Evolutionary conservation across 1,284 basidiomycete genomes (phyloP).

Genomic region (Bjerkandera adusta): DNA sequence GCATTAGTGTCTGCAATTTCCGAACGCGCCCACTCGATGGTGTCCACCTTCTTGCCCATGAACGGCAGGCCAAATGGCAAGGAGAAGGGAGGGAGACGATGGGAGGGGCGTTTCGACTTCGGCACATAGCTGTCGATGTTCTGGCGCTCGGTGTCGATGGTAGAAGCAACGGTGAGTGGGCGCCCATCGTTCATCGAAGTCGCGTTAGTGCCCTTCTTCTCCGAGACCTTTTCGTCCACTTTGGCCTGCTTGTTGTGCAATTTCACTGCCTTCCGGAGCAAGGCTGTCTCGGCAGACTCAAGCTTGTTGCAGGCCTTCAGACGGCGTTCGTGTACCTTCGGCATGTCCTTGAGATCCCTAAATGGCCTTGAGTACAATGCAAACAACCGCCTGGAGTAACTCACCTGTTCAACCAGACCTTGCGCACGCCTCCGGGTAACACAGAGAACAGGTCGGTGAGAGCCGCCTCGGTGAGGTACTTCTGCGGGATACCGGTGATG

Average conservation of each 20-base stretch:
- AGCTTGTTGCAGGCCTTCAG: slow-evolving; percentile 74
- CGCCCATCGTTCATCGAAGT: slow-evolving; percentile 28
- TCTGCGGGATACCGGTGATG: slow-evolving; percentile 85
- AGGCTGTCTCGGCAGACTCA: slow-evolving; percentile 79
- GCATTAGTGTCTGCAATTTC: slow-evolving; percentile 58
- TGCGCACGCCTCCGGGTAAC: slow-evolving; percentile 82
- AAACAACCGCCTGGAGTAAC: not conserved
- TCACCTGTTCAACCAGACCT: slow-evolving; percentile 84
- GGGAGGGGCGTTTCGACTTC: slow-evolving; percentile 70
- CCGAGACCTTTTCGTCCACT: slow-evolving; percentile 29
- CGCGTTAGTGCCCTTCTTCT: slow-evolving; percentile 31
- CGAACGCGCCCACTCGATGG: slow-evolving; percentile 85
- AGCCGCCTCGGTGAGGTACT: slow-evolving; percentile 66
- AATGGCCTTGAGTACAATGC: not conserved
- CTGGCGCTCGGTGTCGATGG: slow-evolving; percentile 44
- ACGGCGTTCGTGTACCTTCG: slow-evolving; percentile 80
- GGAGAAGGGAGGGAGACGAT: slow-evolving; percentile 58
- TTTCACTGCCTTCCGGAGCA: slow-evolving; percentile 77
- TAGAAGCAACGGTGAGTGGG: slow-evolving; percentile 43
- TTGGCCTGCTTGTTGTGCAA: slow-evolving; percentile 48
- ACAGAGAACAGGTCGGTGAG: slow-evolving; percentile 69
- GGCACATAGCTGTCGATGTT: slow-evolving; percentile 63
- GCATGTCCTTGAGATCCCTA: slow-evolving; percentile 75
- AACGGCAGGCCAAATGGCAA: slow-evolving; percentile 62
- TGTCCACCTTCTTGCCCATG: slow-evolving; percentile 83